Conservation (phyloP, 768 basidiomycete species). For the Russula sp. region DNA sequence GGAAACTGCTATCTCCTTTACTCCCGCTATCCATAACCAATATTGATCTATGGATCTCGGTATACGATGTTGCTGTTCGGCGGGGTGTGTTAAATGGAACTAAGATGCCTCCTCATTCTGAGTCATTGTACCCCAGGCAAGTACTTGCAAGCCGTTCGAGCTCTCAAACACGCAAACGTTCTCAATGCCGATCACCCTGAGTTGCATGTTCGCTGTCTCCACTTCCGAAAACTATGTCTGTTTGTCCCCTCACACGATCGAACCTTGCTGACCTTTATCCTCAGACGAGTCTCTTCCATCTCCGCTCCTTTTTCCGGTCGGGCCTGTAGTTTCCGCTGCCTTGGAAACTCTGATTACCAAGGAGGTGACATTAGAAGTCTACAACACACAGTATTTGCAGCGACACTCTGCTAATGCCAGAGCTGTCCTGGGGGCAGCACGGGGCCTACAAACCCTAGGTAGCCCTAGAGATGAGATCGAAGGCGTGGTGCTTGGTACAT, state of each 20-base stretch:
- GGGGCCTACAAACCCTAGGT: constrained; percentile 42
- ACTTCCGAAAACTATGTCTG: constrained; percentile 53
- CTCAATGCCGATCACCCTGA: constrained; percentile 53
- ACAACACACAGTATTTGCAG: constrained; percentile 74
- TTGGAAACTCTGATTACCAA: constrained; percentile 48
- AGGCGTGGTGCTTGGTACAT: constrained; percentile 41
- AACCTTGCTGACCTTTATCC: constrained; percentile 4
- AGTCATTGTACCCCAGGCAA: constrained; percentile 45
- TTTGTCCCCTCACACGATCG: constrained; percentile 1
- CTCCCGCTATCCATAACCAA: constrained; percentile 42
- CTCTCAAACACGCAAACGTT: constrained; percentile 49
- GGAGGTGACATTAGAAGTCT: constrained; percentile 51
- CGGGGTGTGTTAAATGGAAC: constrained; percentile 49
- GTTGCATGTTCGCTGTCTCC: constrained; percentile 62
- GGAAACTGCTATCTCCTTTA: constrained; percentile 61
- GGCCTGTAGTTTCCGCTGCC: constrained; percentile 41
- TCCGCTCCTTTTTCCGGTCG: constrained; percentile 39
- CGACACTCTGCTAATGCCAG: constrained; percentile 41
- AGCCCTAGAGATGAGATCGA: constrained; percentile 55
- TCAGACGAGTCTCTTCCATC: constrained; percentile 41
- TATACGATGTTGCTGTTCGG: constrained; percentile 77
- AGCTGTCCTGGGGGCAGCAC: constrained; percentile 58
- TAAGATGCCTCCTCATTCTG: background rate
- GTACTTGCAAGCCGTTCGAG: constrained; percentile 67
- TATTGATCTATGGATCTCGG: constrained; percentile 63